Conservation (phyloP, 2,329 filamentous ascomycete genomes). For the Paecilomyces dactylethromorphus region DNA sequence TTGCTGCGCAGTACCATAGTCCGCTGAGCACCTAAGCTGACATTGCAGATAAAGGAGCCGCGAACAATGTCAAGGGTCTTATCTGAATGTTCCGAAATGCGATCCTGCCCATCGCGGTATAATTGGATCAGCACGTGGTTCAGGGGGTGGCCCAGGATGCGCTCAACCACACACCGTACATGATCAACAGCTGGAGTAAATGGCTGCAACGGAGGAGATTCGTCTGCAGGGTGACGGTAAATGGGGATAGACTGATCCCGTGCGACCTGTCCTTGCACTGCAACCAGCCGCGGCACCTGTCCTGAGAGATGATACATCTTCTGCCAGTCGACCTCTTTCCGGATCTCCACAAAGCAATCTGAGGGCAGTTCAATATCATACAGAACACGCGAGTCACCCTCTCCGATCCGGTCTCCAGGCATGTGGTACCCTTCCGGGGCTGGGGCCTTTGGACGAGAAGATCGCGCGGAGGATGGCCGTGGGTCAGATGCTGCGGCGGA, state of each 20-base stretch:
- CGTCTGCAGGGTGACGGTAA: conserved; percentile 92
- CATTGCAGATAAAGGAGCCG: conserved; percentile 79
- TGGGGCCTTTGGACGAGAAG: conserved; percentile 1
- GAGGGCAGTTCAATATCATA: conserved; percentile 58
- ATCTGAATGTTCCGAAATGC: conserved; percentile 94
- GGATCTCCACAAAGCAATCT: conserved; percentile 62
- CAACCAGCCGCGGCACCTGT: conserved; percentile 83
- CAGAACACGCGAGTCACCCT: conserved; percentile 73
- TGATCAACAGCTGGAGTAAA: conserved; percentile 68
- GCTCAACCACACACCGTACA: conserved; percentile 64
- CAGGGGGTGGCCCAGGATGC: conserved; percentile 66
- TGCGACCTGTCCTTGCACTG: conserved; percentile 70
- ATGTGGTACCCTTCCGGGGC: conserved; percentile 27
- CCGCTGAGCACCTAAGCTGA: conserved; percentile 85
- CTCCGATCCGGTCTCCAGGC: conserved; percentile 57
- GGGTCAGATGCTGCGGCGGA: neutral
- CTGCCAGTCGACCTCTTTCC: conserved; percentile 75
- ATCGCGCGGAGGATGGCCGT: neutral
- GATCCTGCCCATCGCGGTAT: conserved; percentile 82
- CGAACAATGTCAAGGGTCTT: conserved; percentile 88
- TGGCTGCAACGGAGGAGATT: conserved; percentile 67
- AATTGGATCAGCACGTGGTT: conserved; percentile 93
- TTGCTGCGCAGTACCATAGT: conserved; percentile 83
- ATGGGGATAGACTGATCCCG: conserved; percentile 67
- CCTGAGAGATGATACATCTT: conserved; percentile 89